phyloP scores from a whole-genome alignment of 2,329 filamentous ascomycete species.

The Cryphonectria japonica region DNA sequence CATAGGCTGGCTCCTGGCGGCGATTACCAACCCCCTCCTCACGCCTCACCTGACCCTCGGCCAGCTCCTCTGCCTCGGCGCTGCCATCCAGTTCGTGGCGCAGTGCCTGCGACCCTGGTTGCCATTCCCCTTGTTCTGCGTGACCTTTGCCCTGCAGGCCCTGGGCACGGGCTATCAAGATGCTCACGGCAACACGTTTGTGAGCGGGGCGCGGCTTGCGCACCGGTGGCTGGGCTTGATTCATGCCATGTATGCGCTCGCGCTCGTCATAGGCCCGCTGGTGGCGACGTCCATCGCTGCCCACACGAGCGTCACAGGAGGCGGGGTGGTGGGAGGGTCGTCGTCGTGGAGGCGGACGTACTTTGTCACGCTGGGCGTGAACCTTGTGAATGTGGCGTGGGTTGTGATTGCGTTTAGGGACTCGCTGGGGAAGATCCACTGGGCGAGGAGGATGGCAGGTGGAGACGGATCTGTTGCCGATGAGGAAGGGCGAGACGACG shows the following conservation, averaged over 20 bases:
- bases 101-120: constrained; percentile 60
- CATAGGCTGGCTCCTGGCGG: constrained; percentile 62
- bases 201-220: constrained; percentile 51
- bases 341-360: constrained; percentile 57
- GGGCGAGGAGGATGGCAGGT: constrained; percentile 12
- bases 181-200: constrained; percentile 65
- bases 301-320: constrained; percentile 26
- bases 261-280: constrained; percentile 61
- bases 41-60: constrained; percentile 58
- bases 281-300: constrained; percentile 56
- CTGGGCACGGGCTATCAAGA: constrained; percentile 67
- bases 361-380: constrained; percentile 55
- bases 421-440: constrained; percentile 40
- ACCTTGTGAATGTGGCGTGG: constrained; percentile 52
- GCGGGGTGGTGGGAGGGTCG: not conserved
- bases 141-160: constrained; percentile 61
- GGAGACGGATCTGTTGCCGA: constrained; percentile 3
- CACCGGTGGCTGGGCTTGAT: constrained; percentile 67
- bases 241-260: constrained; percentile 64
- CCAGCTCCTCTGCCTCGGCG: constrained; percentile 59
- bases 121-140: constrained; percentile 58
- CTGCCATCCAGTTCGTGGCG: constrained; percentile 56
- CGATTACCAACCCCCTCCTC: constrained; percentile 58
- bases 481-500: constrained; percentile 17
- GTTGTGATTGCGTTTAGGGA: constrained; percentile 56